These are phyloP conservation scores for Auxenochlorella pyrenoidosa DNA, from an alignment of 139 green algal genomes.

Conservation along the genomic window DNA sequence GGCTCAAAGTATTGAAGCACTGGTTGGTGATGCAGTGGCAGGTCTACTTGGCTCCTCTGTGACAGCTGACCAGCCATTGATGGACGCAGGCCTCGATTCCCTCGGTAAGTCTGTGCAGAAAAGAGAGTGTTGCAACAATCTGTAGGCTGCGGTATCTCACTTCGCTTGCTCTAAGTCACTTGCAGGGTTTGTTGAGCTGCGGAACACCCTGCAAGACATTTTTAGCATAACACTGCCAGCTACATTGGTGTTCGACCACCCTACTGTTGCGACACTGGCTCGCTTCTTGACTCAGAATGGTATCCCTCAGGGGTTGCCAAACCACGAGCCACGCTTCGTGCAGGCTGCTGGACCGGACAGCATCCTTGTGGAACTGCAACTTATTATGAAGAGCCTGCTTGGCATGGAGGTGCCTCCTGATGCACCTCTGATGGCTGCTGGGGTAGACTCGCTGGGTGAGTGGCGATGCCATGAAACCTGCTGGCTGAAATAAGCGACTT, in stretches of 20 bases:
- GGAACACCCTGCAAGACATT: conserved; percentile 63
- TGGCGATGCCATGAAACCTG: no score
- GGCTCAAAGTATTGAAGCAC: no score
- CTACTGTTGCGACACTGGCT: conserved; percentile 49
- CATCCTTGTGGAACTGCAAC: neutral
- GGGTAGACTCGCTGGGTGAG: conserved; percentile 72
- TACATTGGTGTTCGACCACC: conserved; percentile 87
- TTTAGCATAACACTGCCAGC: conserved; percentile 44
- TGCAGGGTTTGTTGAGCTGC: conserved; percentile 73
- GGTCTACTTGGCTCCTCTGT: neutral
- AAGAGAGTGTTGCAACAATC: neutral
- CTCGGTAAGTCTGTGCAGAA: conserved; percentile 46
- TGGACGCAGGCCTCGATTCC: conserved; percentile 68
- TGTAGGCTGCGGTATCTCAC: neutral
- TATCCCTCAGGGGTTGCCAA: neutral
- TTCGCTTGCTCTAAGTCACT: no score
- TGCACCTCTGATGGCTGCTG: conserved; percentile 56
- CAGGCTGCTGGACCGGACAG: neutral
- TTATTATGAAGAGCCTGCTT: neutral
- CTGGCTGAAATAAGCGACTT: no score
- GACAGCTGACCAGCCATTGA: conserved; percentile 41
- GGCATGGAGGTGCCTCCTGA: neutral
- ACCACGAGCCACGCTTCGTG: neutral
- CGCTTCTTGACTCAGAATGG: neutral
- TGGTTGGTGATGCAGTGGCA: conserved; percentile 36